Base-by-base conservation (phyloP, 768 basidiomycete genomes). In the Trametes punicea region DNA sequence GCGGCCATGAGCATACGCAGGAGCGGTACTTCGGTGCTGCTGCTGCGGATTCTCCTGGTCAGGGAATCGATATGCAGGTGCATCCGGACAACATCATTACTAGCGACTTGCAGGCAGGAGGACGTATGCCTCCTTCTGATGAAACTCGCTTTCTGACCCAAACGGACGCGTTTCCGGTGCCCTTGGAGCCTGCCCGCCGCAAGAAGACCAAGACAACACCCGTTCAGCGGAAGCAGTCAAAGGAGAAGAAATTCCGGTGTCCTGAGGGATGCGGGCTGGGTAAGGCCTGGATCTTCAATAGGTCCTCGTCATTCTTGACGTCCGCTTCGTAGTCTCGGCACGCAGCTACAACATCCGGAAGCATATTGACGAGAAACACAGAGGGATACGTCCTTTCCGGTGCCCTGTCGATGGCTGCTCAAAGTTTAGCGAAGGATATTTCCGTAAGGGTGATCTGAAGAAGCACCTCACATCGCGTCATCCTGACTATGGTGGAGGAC, bases 31-130 rank as follows among this genome's bases (percentile, higher is more conserved):
- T 31, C 9, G 33, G 40, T 50, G 47, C 42, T 50, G 55, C 23
- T 9, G 34, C 44, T n/a, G 55, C 41, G 42, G 26, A 10, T 50
- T 33, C 41, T 44, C 26, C 25, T 50, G 48, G 48, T 30, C 41
- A 34, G 40, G 55, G 48, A 13, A 38, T 6, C 18, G 42, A 42
- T 18, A 45, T 45, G 44, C 42, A 36, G 49, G 49, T 40, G 49
- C 10, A 30, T 38, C 21, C 23, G 23, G 26, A 6, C 3, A 26
- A 25, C 41, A 9, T 2, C 11, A 9, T 21, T 21, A 21, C 9
- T 9, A 9, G n/a, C 15, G 18, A 20, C n/a, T 30, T 11, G 1
- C 26, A 5, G 6, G n/a, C 16, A 9, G n/a, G 39, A 4, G n/a
- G 26, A 30, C 13, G 3, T 6, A 10, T n/a, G 0, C 29, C 10